Evolutionary conservation across 2,329 filamentous ascomycete genomes (phyloP), one percentile per base, ranked within the genome.

Genomic region (Aaosphaeria arxii): DNA sequence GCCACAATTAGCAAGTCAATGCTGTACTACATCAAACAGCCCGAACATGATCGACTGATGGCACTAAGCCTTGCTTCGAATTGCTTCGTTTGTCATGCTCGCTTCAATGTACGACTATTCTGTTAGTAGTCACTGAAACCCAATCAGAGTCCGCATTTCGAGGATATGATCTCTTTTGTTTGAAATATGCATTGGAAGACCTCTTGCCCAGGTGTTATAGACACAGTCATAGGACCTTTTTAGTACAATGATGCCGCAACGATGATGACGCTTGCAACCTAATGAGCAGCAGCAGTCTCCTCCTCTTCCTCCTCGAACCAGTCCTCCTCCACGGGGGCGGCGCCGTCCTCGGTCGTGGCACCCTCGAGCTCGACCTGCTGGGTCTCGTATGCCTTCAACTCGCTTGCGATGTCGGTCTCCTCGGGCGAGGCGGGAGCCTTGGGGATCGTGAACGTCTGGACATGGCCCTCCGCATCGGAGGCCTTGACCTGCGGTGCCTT

Each of bases 361-460:
- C 92, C 92, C 81, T 97, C 92, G 58, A 97, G 86, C 77, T 99
- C 94, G 61, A 96, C 91, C 63, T 86, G 83, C 81, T 95, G 90
- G 71, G 77, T 83, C 83, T 97, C 92, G 83, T 99, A 99, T 71
- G 90, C 86, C 79, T 94, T 87, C 73, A 99, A 78, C 74, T 89
- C 92, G 74, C 83, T 87, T 70, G 91, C 90, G 56, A 99, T 88
- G 76, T 96, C 89, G 75, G 86, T 77, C 82, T 97, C 92, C 77
- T 97, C 94, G 71, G 94, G 94, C 33, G 91, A 95, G 70, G 82
- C 76, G 67, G 94, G 92, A 50, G 91, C 75, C 74, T 88, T 85
- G 65, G 94, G 94, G 57, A 86, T 71, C 67, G 71, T 70, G 81
- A 97, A 99, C 73, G 85, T 89, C 73, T 94, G 88, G 64, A 97